Base-by-base conservation (phyloP, 768 basidiomycete species). In the Rickenella mellea region DNA sequence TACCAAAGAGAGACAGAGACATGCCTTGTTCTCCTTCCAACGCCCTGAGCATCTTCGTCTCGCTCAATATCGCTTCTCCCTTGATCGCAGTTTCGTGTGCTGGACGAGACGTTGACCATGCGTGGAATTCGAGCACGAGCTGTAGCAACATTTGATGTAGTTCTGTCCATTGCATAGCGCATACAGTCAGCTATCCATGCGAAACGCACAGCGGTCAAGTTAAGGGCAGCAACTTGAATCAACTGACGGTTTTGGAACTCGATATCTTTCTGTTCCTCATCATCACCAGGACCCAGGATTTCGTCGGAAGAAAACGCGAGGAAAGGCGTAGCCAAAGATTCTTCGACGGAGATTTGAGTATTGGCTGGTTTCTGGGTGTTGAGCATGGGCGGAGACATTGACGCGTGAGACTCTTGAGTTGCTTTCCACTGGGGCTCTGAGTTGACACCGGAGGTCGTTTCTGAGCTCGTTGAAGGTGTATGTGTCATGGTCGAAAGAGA, bases 1-100 rank as follows among this genome's bases (percentile, higher is more conserved):
- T 60, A 63, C 57, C 60, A 20, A 53, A 27, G 15, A 51, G 27
- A 24, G 50, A 43, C 25, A 19, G 59, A 29, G 46, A 61, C 62
- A 51, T 63, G 62, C 60, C 60, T 61, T 62, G 58, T 37, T 61
- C 60, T 39, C 45, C 44, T 29, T 53, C 51, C 3, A 45, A 47
- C 27, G 40, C 26, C 25, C 57, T 12, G 41, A 63, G 10, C 0
- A 2, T 49, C n/a, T 52, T 43, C 31, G 60, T 43, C 0, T 38
- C 55, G 9, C 26, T 25, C 12, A 28, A 36, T 3, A 61, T 43
- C n/a, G 20, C 27, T 0, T 28, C 41, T n/a, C 56, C 50, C 2
- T 48, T 48, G 0, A 5, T 31, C 6, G 24, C 26, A 15, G 10
- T 27, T 11, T 28, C 27, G 7, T 2, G 6, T 29, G 6, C 26